phyloP scores from a whole-genome alignment of 768 basidiomycete genomes.

The Dioszegia crocea region DNA sequence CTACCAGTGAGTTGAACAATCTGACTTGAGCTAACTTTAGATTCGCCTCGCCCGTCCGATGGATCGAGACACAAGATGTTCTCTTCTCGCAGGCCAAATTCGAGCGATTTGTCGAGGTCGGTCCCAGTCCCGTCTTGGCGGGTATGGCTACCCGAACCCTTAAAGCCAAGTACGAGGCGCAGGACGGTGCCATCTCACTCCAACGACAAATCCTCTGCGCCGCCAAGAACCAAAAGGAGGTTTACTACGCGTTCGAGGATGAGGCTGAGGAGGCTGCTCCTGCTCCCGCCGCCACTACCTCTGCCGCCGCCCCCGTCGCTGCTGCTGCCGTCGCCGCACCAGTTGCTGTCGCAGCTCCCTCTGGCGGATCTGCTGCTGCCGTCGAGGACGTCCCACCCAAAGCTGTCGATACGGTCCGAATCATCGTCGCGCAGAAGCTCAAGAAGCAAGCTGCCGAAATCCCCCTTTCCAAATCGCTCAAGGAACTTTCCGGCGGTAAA shows the following conservation, averaged over 20 bases:
- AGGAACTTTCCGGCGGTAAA: conserved; percentile 97
- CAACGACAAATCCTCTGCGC: conserved; percentile 81
- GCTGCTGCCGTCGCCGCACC: conserved; percentile 51
- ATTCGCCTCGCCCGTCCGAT: conserved; percentile 83
- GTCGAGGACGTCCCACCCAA: conserved; percentile 90
- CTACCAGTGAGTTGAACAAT: conserved; percentile 72
- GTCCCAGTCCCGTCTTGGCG: conserved; percentile 91
- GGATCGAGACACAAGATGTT: conserved; percentile 98
- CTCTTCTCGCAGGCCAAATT: conserved; percentile 81
- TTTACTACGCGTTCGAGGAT: conserved; percentile 97
- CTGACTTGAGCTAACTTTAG: conserved; percentile 11
- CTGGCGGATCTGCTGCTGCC: conserved; percentile 62
- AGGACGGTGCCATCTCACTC: conserved; percentile 77
- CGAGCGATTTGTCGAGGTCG: conserved; percentile 91
- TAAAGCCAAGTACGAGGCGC: conserved; percentile 73
- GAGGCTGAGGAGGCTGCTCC: conserved; percentile 56
- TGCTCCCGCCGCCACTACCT: conserved; percentile 52
- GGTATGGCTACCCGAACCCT: conserved; percentile 51
- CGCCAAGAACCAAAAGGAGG: conserved; percentile 91
- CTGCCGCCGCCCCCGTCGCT: conserved; percentile 50
- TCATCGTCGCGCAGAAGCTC: conserved; percentile 93
- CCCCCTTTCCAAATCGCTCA: conserved; percentile 87
- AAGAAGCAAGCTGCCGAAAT: conserved; percentile 91
- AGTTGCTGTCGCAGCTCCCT: conserved; percentile 51
- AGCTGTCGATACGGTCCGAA: conserved; percentile 77